Evolutionary conservation across 306 rosid genomes (phyloP).

Genomic region (Castanospermum australe): DNA sequence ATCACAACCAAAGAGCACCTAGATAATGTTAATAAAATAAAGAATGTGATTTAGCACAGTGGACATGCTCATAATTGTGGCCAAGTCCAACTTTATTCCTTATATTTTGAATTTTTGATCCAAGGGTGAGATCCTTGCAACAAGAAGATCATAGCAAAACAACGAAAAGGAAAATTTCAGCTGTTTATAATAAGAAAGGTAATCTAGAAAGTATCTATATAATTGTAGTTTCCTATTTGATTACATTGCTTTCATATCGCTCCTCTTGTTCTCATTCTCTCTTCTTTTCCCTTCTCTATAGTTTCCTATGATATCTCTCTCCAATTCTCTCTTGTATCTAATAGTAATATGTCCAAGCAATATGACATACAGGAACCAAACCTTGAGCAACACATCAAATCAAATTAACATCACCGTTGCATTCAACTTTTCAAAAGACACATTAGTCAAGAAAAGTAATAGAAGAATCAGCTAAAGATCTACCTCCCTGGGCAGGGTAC

Average conservation of each 20-base stretch:
- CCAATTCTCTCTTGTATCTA: slow-evolving; percentile 5
- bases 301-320: background rate
- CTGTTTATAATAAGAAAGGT: background rate
- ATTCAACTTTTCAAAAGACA: slow-evolving; percentile 12
- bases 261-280: background rate
- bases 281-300: background rate
- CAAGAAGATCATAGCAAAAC: too few species aligned
- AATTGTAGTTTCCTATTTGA: too few species aligned
- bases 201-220: too few species aligned
- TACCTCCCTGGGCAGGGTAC: slow-evolving; percentile 77
- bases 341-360: background rate
- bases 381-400: background rate
- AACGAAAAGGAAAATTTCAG: too few species aligned
- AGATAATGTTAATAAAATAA: background rate
- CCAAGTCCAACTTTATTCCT: background rate
- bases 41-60: background rate
- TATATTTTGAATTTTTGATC: background rate
- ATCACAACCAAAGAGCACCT: background rate
- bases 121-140: background rate
- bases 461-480: slow-evolving; percentile 13
- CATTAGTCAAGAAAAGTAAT: background rate
- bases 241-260: too few species aligned
- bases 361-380: background rate
- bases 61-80: background rate
- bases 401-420: slow-evolving; percentile 12